Conservation (phyloP, 495 filamentous ascomycete species). For the Ramalina intermedia region DNA sequence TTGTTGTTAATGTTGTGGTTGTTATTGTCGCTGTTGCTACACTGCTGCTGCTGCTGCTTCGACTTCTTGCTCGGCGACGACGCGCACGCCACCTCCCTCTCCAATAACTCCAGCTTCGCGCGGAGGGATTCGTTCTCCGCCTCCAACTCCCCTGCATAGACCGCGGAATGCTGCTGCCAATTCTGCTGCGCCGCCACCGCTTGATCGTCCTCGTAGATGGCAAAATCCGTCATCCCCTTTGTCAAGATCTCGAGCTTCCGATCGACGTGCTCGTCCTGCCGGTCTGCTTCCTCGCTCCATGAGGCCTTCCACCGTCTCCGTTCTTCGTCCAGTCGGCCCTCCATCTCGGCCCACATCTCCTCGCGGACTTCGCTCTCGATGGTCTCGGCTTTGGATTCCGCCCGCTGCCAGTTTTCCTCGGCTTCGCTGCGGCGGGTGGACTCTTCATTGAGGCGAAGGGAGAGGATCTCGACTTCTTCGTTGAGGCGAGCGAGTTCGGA, state of each 20-base stretch:
- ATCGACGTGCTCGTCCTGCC: conserved; percentile 70
- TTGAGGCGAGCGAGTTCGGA: conserved; percentile 60
- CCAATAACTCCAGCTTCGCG: conserved; percentile 28
- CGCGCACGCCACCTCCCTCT: conserved; percentile 31
- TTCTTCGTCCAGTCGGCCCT: conserved; percentile 56
- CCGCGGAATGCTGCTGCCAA: conserved; percentile 4
- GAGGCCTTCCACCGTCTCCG: conserved; percentile 61
- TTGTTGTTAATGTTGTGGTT: not conserved
- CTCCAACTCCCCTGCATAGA: conserved; percentile 29
- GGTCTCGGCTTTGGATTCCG: conserved; percentile 52
- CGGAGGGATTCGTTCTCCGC: conserved; percentile 34
- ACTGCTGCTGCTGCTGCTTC: conserved; percentile 9
- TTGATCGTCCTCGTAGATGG: not conserved
- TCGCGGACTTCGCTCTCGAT: conserved; percentile 83
- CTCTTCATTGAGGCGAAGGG: conserved; percentile 43
- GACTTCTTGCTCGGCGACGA: conserved; percentile 25
- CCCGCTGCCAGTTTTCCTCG: conserved; percentile 39
- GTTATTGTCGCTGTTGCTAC: conserved; percentile 5
- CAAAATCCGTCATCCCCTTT: conserved; percentile 35
- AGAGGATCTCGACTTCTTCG: conserved; percentile 54
- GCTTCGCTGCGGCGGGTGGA: conserved; percentile 43
- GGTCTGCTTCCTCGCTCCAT: conserved; percentile 50
- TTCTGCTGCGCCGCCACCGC: conserved; percentile 24
- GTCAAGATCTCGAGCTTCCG: conserved; percentile 79
- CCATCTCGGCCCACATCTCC: conserved; percentile 77